Percentiles rank a stretch among this genome's conserved stretches.
Conservation (phyloP, 306 rosid genomes). For the Vachellia collinsii region DNA sequence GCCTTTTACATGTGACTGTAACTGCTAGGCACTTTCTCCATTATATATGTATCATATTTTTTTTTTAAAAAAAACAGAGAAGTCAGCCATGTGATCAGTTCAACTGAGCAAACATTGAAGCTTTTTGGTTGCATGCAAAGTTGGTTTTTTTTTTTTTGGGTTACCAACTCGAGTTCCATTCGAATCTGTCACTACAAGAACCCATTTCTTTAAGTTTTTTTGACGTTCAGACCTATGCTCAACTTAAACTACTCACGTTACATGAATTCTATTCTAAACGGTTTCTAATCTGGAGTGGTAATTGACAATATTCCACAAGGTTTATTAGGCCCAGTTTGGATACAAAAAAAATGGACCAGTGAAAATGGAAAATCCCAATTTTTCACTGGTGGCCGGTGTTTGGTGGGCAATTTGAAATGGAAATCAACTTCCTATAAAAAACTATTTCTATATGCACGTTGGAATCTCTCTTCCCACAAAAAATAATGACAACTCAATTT, state of each 20-base stretch:
- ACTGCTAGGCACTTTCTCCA: not conserved
- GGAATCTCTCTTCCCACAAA: no score
- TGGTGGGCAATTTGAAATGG: no score
- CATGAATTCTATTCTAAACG: not conserved
- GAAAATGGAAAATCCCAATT: no score
- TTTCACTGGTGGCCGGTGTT: no score
- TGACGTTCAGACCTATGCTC: not conserved
- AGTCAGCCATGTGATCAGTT: slow-evolving; percentile 14
- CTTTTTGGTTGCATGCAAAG: slow-evolving; percentile 2
- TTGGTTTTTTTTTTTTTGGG: not conserved
- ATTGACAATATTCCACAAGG: no score
- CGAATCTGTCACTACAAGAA: not conserved
- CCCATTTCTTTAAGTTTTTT: not conserved
- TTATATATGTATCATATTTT: not conserved
- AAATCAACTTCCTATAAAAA: no score
- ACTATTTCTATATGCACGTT: no score
- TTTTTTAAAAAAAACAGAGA: not conserved
- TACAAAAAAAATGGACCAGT: no score
- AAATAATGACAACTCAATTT: no score
- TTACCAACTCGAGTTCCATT: not conserved
- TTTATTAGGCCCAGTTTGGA: no score
- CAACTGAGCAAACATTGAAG: not conserved
- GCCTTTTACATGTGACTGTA: not conserved
- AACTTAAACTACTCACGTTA: not conserved
- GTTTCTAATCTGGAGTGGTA: not conserved